Percentiles rank a stretch among this genome's conserved stretches.
These are phyloP conservation scores for Mortierella hygrophila DNA, from an alignment of 192 early-diverging fungal genomes.

Conservation along the genomic window DNA sequence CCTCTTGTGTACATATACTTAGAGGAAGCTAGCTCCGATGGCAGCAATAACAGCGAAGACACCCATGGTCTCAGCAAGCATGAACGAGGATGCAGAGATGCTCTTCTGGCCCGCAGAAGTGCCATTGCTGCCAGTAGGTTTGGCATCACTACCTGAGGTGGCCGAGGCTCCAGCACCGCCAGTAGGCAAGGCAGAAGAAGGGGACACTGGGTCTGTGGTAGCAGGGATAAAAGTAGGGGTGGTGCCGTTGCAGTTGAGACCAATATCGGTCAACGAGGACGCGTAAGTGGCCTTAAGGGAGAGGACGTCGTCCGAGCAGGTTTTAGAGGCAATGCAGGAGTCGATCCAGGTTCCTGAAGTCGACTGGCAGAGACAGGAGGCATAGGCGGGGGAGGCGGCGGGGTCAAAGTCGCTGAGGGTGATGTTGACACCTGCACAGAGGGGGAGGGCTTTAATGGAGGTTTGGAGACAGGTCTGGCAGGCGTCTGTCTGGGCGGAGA, in stretches of 20 bases:
- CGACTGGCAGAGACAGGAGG: conserved; percentile 41
- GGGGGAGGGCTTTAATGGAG: conserved; percentile 20
- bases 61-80: conserved; percentile 16
- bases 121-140: not conserved
- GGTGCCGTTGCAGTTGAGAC: conserved; percentile 29
- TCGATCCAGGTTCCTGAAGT: conserved; percentile 37
- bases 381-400: not conserved
- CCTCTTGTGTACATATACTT: not conserved
- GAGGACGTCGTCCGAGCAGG: conserved; percentile 20
- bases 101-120: not conserved
- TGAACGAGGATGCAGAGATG: conserved; percentile 7
- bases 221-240: conserved; percentile 27
- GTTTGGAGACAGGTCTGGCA: conserved; percentile 36
- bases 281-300: conserved; percentile 20
- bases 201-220: not conserved
- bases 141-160: not conserved
- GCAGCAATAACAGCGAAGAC: conserved; percentile 10
- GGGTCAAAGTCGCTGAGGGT: conserved; percentile 14
- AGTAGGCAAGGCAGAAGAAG: conserved; percentile 5
- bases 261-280: not conserved
- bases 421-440: conserved; percentile 27
- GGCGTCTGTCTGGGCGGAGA: conserved; percentile 23
- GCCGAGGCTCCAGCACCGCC: not conserved
- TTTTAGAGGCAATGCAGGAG: not conserved
- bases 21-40: conserved; percentile 20